A percentile compares a stretch with the other conserved stretches of the same genome.
Evolutionary conservation across 148 eudicot species (phyloP).

Genomic region (Polygonum maritimum): DNA sequence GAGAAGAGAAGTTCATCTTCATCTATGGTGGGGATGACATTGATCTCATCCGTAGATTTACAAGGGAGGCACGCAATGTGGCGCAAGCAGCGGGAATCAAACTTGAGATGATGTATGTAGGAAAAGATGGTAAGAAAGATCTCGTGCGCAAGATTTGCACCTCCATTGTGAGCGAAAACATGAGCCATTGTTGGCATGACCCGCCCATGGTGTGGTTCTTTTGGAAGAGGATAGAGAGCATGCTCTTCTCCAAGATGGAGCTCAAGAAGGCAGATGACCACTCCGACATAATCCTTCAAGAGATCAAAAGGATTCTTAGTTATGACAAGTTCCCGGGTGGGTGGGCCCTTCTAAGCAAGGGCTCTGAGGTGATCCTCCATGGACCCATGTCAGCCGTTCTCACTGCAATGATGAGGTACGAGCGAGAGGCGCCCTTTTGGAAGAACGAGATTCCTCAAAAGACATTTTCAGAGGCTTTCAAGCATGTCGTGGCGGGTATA

Average conservation of each 20-base stretch:
- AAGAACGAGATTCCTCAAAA: constrained; percentile 15
- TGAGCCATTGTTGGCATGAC: constrained; percentile 22
- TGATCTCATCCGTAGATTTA: constrained; percentile 35
- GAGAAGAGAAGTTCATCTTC: constrained; percentile 35
- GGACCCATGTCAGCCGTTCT: constrained; percentile 22
- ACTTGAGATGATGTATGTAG: constrained; percentile 36
- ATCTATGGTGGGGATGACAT: constrained; percentile 43
- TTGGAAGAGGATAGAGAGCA: constrained; percentile 41
- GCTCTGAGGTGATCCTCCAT: constrained; percentile 24
- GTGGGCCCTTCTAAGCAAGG: constrained; percentile 46
- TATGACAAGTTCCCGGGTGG: constrained; percentile 30
- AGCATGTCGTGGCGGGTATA: constrained; percentile 15
- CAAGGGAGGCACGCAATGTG: constrained; percentile 16
- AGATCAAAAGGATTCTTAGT: constrained; percentile 41
- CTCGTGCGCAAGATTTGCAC: constrained; percentile 21
- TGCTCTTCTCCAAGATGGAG: constrained; percentile 36
- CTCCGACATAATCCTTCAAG: constrained; percentile 27
- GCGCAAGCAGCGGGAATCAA: constrained; percentile 19
- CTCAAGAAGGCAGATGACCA: constrained; percentile 18
- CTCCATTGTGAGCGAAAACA: constrained; percentile 25
- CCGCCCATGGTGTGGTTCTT: constrained; percentile 24
- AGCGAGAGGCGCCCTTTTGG: constrained; percentile 21
- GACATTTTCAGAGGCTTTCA: constrained; percentile 24
- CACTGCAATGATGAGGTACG: constrained; percentile 13
- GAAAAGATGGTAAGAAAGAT: constrained; percentile 26